phyloP scores from a whole-genome alignment of 1,284 basidiomycete genomes.

The Moesziomyces globuligerus region DNA sequence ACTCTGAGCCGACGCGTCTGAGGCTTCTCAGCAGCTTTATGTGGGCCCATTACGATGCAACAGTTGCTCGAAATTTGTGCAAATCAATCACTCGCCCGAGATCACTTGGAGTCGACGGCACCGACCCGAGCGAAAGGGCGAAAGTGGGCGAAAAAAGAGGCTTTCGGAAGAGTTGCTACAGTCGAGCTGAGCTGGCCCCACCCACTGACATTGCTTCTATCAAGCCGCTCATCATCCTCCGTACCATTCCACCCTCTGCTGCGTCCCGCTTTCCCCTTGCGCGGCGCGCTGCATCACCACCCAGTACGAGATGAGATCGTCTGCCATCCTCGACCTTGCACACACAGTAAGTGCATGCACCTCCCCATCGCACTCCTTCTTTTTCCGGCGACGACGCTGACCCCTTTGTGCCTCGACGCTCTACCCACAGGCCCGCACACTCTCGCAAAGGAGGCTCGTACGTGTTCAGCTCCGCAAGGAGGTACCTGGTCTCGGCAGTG shows the following conservation, averaged over 20 bases:
- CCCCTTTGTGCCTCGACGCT: not conserved
- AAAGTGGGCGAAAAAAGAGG: not conserved
- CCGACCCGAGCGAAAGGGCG: not conserved
- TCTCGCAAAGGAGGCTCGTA: constrained; percentile 46
- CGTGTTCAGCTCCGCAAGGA: constrained; percentile 35
- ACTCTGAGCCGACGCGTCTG: no score
- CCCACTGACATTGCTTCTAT: not conserved
- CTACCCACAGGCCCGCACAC: constrained; percentile 28
- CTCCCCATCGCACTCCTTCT: not conserved
- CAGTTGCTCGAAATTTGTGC: not conserved
- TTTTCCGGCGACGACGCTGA: no score
- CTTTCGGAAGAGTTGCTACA: not conserved
- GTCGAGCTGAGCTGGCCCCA: no score
- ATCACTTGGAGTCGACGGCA: not conserved
- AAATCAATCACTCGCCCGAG: not conserved
- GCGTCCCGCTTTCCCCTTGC: not conserved
- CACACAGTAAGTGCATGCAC: constrained; percentile 32
- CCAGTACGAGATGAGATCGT: constrained; percentile 42
- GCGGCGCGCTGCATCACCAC: constrained; percentile 1
- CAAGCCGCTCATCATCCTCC: not conserved
- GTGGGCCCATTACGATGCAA: no score
- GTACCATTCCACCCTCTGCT: not conserved
- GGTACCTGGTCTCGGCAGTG: constrained; percentile 30
- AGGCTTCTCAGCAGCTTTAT: not conserved
- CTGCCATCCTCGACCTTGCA: constrained; percentile 29